A percentile compares a stretch with the other conserved stretches of the same genome.
Evolutionary conservation across 768 basidiomycete genomes (phyloP).

Genomic region (Boletus sp.): DNA sequence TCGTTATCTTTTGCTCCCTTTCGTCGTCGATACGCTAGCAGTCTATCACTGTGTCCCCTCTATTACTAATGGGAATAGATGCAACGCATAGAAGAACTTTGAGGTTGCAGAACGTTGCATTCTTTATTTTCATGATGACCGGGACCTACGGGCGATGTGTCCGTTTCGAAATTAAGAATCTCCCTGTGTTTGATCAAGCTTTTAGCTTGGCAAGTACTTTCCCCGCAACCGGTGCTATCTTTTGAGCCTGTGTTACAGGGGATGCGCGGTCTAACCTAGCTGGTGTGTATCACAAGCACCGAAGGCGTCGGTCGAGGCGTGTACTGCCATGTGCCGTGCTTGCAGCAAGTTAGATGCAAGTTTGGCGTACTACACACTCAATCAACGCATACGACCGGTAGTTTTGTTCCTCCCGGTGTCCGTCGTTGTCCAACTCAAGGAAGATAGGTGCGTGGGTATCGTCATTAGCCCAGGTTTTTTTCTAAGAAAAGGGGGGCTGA

Average conservation of each 20-base stretch:
- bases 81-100: neutral
- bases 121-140: too few species aligned
- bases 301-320: too few species aligned
- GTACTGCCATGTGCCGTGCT: too few species aligned
- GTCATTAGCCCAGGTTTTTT: neutral
- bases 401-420: neutral
- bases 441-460: neutral
- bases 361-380: neutral
- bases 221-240: too few species aligned
- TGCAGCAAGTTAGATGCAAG: too few species aligned
- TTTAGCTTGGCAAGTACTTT: too few species aligned
- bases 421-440: neutral
- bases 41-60: constrained; percentile 4
- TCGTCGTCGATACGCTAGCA: constrained; percentile 5
- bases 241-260: too few species aligned
- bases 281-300: too few species aligned
- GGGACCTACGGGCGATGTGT: too few species aligned
- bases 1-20: neutral
- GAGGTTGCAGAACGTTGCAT: neutral
- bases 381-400: neutral
- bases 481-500: neutral
- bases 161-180: too few species aligned
- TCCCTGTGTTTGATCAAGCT: too few species aligned
- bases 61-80: constrained; percentile 18
- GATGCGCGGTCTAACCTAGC: too few species aligned